Evolutionary conservation across 371 early-diverging fungal genomes (phyloP), one percentile per base, ranked within the genome.

Genomic region (Mucor saturninus): DNA sequence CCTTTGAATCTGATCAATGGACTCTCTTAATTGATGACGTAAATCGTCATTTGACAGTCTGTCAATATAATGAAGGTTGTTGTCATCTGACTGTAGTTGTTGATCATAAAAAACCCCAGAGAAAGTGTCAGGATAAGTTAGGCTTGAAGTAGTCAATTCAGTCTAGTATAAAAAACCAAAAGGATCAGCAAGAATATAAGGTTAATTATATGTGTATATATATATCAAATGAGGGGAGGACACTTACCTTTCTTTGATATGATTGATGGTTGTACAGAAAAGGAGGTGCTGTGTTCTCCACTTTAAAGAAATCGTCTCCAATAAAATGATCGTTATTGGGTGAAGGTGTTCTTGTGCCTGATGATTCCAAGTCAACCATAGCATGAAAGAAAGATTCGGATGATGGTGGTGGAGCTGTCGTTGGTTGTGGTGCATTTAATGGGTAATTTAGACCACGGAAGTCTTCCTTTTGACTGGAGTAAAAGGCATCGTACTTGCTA

Each of bases 351-450:
- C 53, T 38, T 10, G 51, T 69, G 8, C 62, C 70, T 14, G 65
- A 64, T 6, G 72, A 72, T 14, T 68, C 72, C 11, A 59, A 48
- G 50, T 69, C 73, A 10, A 67, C 45, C 49, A 73, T 62, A 15
- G 56, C 56, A 40, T 54, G 51, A 21, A 48, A 57, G 29, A 62
- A 48, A 0, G 65, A 54, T 32, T 67, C 63, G 21, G 21, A 21
- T 21, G 21, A 21, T 21, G 21, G 21, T 3, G 63, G 58, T 14
- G 58, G 29, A 14, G 53, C 13, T 49, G 49, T 21, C 1, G 21
- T 21, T 21, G 21, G 21, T 21, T 21, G 21, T 3, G 63, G 58
- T 14, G 58, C 21, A 14, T 43, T 14, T 49, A 38, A 5, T 38
- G 46, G 30, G 13, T 3, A 49, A 48, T 11, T 39, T 4, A 8